These are phyloP conservation scores for Globisporangium cystogenes DNA, from an alignment of 352 stramenopile genomes.

Conservation along the genomic window DNA sequence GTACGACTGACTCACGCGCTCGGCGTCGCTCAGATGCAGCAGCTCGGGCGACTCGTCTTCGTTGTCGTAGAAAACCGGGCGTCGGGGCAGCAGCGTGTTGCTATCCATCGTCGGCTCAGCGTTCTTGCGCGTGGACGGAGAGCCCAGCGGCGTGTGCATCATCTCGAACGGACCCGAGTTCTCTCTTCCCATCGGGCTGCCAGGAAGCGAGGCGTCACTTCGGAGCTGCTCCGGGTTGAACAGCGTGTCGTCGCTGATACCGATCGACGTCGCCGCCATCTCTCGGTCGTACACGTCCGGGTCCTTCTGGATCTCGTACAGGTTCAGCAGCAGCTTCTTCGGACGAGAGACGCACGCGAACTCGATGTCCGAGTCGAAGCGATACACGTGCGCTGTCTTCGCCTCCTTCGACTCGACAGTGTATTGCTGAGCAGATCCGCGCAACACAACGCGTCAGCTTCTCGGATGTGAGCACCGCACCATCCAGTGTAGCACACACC, in stretches of 20 bases:
- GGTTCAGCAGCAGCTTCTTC: constrained; percentile 60
- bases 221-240: constrained; percentile 18
- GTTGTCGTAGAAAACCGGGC: constrained; percentile 37
- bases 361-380: constrained; percentile 74
- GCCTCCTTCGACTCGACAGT: constrained; percentile 62
- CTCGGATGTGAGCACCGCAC: not conserved
- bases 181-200: constrained; percentile 47
- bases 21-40: constrained; percentile 53
- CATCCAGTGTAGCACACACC: too few relatives aligned
- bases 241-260: constrained; percentile 51
- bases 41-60: constrained; percentile 36
- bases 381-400: constrained; percentile 76
- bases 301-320: constrained; percentile 54
- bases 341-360: constrained; percentile 62
- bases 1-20: constrained; percentile 66
- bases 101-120: constrained; percentile 5
- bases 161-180: constrained; percentile 64
- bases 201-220: constrained; percentile 24
- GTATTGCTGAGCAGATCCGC: constrained; percentile 19
- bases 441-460: not conserved
- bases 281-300: constrained; percentile 17
- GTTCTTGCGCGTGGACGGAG: constrained; percentile 21
- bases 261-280: constrained; percentile 39
- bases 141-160: constrained; percentile 49
- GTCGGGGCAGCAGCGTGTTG: constrained; percentile 26